phyloP scores from a whole-genome alignment of 495 filamentous ascomycete genomes.

The Penicillium daleae region DNA sequence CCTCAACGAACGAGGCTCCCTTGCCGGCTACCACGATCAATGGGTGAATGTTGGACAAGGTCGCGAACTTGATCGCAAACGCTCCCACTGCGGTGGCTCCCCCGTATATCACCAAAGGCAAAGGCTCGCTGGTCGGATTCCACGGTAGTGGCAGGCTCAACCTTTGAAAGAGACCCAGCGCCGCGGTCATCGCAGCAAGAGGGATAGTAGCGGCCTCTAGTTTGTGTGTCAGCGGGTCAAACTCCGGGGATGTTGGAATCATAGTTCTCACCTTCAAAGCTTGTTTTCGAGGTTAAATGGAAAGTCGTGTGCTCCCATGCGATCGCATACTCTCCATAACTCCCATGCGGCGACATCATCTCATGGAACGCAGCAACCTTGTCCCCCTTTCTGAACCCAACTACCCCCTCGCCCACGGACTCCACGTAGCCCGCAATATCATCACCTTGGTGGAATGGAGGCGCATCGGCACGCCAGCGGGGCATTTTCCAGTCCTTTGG shows the following conservation, averaged over 20 bases:
- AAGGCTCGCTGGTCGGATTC: conserved; percentile 46
- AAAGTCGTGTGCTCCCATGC: conserved; percentile 67
- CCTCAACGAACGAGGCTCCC: conserved; percentile 58
- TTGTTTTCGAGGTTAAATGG: conserved; percentile 54
- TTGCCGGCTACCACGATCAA: conserved; percentile 70
- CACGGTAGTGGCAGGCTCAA: conserved; percentile 69
- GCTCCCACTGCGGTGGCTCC: conserved; percentile 68
- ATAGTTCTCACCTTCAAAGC: conserved; percentile 3
- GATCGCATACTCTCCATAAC: conserved; percentile 72
- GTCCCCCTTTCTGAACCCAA: conserved; percentile 67
- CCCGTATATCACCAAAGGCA: conserved; percentile 69
- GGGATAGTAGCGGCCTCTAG: conserved; percentile 70
- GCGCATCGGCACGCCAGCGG: conserved; percentile 21
- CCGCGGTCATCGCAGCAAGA: conserved; percentile 75
- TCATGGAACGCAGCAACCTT: conserved; percentile 72
- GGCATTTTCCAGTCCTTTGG: conserved; percentile 79
- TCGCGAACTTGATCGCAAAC: conserved; percentile 69
- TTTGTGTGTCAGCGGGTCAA: not conserved
- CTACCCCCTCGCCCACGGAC: conserved; percentile 58
- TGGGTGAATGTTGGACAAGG: conserved; percentile 71
- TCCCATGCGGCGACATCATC: conserved; percentile 55
- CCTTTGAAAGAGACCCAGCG: conserved; percentile 61
- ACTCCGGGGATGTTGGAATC: not conserved
- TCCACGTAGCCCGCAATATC: conserved; percentile 70
- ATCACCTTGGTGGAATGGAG: conserved; percentile 63